Percentiles rank a stretch among this genome's conserved stretches.
phyloP scores from a whole-genome alignment of 75 land plant genomes.

The Pinus albicaulis region DNA sequence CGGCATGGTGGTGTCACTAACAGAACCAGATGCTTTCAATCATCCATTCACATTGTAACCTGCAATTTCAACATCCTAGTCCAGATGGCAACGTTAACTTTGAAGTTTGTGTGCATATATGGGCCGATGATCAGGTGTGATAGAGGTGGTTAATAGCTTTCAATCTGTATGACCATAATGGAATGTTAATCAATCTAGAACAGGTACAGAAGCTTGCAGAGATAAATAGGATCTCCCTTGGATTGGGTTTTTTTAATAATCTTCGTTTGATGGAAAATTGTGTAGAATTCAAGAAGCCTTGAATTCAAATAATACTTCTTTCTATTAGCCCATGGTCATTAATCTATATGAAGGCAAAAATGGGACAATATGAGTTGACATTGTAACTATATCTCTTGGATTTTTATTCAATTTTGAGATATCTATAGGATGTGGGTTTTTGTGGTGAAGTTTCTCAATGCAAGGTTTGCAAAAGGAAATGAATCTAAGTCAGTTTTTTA shows the following conservation, averaged over 20 bases:
- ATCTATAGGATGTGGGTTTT: constrained; percentile 84
- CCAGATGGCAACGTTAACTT: constrained; percentile 26
- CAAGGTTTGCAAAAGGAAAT: constrained; percentile 47
- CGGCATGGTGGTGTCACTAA: not conserved
- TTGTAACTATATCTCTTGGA: constrained; percentile 78
- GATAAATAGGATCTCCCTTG: constrained; percentile 69
- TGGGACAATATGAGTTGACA: constrained; percentile 41
- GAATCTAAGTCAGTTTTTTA: not conserved
- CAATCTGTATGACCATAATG: constrained; percentile 60
- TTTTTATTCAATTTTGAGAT: constrained; percentile 85
- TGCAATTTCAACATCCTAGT: constrained; percentile 59
- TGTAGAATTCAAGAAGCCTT: constrained; percentile 24
- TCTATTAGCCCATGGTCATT: constrained; percentile 43
- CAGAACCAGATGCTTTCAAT: not conserved
- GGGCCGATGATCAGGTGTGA: constrained; percentile 93
- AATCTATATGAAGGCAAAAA: constrained; percentile 36
- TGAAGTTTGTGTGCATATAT: constrained; percentile 86
- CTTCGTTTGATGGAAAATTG: constrained; percentile 38
- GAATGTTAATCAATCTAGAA: constrained; percentile 56
- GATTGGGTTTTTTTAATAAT: constrained; percentile 76
- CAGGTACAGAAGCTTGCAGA: constrained; percentile 82
- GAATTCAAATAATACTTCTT: constrained; percentile 24
- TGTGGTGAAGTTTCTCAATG: constrained; percentile 75
- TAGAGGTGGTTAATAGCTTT: constrained; percentile 89
- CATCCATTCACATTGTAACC: not conserved